Conservation (phyloP, 2,329 filamentous ascomycete species). For the Alternaria sp. region DNA sequence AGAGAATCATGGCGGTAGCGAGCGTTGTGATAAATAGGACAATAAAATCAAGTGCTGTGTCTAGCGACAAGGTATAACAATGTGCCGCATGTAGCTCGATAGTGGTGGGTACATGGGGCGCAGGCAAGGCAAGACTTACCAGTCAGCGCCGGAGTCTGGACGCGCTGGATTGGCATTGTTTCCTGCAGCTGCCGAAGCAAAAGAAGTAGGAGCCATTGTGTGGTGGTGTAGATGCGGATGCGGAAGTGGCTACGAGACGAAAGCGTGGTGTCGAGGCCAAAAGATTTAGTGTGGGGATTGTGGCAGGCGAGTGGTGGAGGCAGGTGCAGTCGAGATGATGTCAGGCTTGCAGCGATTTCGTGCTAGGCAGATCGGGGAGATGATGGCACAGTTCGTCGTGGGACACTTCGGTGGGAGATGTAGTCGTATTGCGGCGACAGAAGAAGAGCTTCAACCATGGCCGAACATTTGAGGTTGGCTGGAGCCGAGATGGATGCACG, state of each 20-base stretch:
- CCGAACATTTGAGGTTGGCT: slow-evolving; percentile 29
- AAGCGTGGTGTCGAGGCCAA: slow-evolving; percentile 34
- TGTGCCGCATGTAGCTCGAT: slow-evolving; percentile 10
- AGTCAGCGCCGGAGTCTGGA: slow-evolving; percentile 55
- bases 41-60: slow-evolving; percentile 16
- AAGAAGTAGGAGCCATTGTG: slow-evolving; percentile 59
- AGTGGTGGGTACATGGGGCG: slow-evolving; percentile 12
- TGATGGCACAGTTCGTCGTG: slow-evolving; percentile 17
- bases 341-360: slow-evolving; percentile 31
- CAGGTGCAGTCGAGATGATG: slow-evolving; percentile 33
- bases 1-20: slow-evolving; percentile 20
- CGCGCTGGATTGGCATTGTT: slow-evolving; percentile 54
- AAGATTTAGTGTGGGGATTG: slow-evolving; percentile 36
- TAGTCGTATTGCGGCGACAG: slow-evolving; percentile 28
- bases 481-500: slow-evolving; percentile 23
- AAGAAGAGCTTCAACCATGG: slow-evolving; percentile 22
- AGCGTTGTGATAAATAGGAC: slow-evolving; percentile 9
- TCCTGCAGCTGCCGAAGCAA: slow-evolving; percentile 60
- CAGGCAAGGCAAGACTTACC: slow-evolving; percentile 50
- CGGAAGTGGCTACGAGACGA: slow-evolving; percentile 31
- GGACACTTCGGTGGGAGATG: slow-evolving; percentile 17
- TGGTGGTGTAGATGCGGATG: slow-evolving; percentile 19
- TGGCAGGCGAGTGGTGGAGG: slow-evolving; percentile 32
- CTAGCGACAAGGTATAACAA: slow-evolving; percentile 23
- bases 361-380: slow-evolving; percentile 17